Conservation (phyloP, 257 asterid genomes). For the Primulina eburnea region DNA sequence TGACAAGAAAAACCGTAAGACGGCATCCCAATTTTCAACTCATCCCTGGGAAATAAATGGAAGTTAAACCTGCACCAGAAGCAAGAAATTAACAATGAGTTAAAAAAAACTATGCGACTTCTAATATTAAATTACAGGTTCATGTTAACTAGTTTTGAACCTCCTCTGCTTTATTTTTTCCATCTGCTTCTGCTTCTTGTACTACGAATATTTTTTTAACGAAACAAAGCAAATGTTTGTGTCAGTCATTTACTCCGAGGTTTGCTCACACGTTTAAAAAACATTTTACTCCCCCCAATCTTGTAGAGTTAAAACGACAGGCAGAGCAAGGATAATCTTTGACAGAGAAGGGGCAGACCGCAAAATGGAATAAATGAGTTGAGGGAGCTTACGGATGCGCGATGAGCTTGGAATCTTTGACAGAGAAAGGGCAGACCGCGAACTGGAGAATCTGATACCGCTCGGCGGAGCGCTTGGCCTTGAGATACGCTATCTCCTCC, state of each 20-base stretch:
- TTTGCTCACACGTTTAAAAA: too few relatives aligned
- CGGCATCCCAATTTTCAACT: slow-evolving; percentile 81
- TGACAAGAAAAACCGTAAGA: slow-evolving; percentile 81
- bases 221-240: too few relatives aligned
- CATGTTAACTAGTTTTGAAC: neutral
- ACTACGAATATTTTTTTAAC: too few relatives aligned
- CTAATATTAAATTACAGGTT: neutral
- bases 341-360: too few relatives aligned
- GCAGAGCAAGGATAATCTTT: neutral
- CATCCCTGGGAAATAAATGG: slow-evolving; percentile 93
- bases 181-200: neutral
- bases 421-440: slow-evolving; percentile 83
- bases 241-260: too few relatives aligned
- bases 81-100: slow-evolving; percentile 16
- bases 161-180: neutral
- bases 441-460: slow-evolving; percentile 81
- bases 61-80: slow-evolving; percentile 73
- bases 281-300: too few relatives aligned
- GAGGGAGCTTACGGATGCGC: slow-evolving; percentile 66
- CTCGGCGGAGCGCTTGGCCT: slow-evolving; percentile 67
- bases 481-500: slow-evolving; percentile 60
- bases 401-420: slow-evolving; percentile 55
- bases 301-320: too few relatives aligned
- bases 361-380: neutral
- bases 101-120: neutral